Conservation (phyloP, 106 monocot genomes). For the Xerophyta viscosa region DNA sequence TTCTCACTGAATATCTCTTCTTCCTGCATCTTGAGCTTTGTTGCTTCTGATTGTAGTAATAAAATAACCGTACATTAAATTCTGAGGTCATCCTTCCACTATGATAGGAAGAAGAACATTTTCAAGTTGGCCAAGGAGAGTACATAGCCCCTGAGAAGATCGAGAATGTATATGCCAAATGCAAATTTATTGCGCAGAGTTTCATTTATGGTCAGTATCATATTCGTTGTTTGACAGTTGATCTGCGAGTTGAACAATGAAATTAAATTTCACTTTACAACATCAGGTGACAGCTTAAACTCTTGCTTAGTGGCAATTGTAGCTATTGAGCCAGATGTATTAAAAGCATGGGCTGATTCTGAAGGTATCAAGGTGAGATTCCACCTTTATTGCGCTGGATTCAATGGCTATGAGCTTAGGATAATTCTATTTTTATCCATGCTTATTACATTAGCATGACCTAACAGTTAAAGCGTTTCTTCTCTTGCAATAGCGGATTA, state of each 20-base stretch:
- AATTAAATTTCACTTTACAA: neutral
- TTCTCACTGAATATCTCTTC: too few relatives aligned
- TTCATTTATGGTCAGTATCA: constrained; percentile 77
- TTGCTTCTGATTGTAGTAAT: too few relatives aligned
- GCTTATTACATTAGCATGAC: too few relatives aligned
- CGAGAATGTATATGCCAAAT: constrained; percentile 96
- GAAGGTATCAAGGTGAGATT: constrained; percentile 48
- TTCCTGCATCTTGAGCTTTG: too few relatives aligned
- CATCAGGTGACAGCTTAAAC: constrained; percentile 74
- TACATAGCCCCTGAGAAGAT: constrained; percentile 99
- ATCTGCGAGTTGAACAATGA: neutral
- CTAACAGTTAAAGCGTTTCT: too few relatives aligned
- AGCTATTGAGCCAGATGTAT: constrained; percentile 49
- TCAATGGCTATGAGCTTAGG: too few relatives aligned
- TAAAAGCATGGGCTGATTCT: constrained; percentile 63
- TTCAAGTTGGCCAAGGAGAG: constrained; percentile 97
- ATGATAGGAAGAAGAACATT: constrained; percentile 93
- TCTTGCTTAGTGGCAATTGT: constrained; percentile 54
- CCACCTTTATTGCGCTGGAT: too few relatives aligned
- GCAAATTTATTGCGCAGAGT: constrained; percentile 86
- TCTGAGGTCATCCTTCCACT: neutral
- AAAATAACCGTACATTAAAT: neutral
- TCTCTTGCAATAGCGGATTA: too few relatives aligned
- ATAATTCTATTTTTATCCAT: too few relatives aligned
- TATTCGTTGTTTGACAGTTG: neutral